Evolutionary conservation across 2,329 filamentous ascomycete species (phyloP).

Genomic region (Beauveria caledonica): DNA sequence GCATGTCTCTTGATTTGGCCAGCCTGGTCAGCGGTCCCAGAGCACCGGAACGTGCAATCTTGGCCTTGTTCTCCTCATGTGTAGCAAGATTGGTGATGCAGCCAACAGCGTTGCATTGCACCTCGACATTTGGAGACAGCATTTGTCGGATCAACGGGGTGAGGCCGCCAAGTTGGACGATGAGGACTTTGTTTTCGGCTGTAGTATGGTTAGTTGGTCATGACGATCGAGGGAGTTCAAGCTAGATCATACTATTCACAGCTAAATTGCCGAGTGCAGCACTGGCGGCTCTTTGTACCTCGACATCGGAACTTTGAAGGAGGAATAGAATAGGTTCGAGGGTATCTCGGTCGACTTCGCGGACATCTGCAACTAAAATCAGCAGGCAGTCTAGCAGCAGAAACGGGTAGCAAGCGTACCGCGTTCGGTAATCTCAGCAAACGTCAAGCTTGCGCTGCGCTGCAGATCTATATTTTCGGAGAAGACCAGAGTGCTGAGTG

Average conservation of each 20-base stretch:
- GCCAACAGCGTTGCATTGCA: conserved; percentile 97
- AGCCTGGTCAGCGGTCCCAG: conserved; percentile 82
- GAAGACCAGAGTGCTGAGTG: conserved; percentile 91
- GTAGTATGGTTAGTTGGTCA: conserved; percentile 32
- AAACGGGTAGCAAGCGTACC: conserved; percentile 46
- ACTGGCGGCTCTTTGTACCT: conserved; percentile 93
- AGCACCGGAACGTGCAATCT: conserved; percentile 91
- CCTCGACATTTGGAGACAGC: conserved; percentile 95
- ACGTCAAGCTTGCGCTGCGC: conserved; percentile 92
- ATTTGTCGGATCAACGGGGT: conserved; percentile 93
- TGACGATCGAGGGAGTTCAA: background rate
- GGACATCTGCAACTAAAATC: conserved; percentile 62
- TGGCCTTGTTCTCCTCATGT: conserved; percentile 98
- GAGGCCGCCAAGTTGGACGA: conserved; percentile 85
- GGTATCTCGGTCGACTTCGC: conserved; percentile 89
- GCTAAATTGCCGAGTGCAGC: conserved; percentile 92
- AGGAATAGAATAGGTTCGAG: conserved; percentile 94
- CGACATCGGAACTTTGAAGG: conserved; percentile 89
- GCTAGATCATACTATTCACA: conserved; percentile 73
- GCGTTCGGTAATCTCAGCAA: conserved; percentile 97
- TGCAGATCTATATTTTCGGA: conserved; percentile 98
- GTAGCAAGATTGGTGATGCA: conserved; percentile 98
- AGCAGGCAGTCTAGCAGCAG: conserved; percentile 7
- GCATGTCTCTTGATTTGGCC: conserved; percentile 97
- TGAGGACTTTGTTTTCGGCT: conserved; percentile 98